Percentiles rank a stretch among this genome's conserved stretches.
Conservation (phyloP, 176 grass and related monocot genomes). For the Carex parvula region DNA sequence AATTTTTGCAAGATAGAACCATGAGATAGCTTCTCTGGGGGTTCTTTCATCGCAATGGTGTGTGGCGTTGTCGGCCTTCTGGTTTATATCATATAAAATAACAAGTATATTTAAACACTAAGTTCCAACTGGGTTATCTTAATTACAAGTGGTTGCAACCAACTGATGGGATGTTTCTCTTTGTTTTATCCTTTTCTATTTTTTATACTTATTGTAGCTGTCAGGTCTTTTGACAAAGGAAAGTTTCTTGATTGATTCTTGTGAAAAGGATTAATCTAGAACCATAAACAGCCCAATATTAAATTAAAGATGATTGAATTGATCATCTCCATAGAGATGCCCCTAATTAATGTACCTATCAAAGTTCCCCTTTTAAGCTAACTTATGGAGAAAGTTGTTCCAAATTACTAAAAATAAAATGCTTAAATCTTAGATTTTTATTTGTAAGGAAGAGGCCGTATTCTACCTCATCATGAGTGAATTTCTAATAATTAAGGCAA, state of each 20-base stretch:
- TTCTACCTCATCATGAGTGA: not conserved
- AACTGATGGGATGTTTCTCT: not conserved
- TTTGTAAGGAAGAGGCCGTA: not conserved
- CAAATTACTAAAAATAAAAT: not conserved
- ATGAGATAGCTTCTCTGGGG: not conserved
- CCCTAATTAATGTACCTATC: not conserved
- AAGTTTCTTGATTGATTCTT: not conserved
- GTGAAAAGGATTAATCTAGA: not conserved
- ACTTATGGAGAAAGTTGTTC: not conserved
- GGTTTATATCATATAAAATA: not conserved
- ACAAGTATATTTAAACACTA: not conserved
- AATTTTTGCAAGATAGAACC: not conserved
- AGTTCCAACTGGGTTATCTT: not conserved
- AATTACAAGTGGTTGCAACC: not conserved
- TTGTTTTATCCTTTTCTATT: not conserved
- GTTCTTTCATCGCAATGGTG: not conserved
- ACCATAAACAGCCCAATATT: not conserved
- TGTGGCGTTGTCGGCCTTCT: not conserved
- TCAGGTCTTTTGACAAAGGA: not conserved
- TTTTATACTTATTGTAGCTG: not conserved
- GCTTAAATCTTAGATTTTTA: not conserved
- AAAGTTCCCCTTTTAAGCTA: not conserved
- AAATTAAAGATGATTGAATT: not conserved
- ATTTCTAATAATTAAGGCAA: not conserved
- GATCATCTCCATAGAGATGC: not conserved